Evolutionary conservation across 441 rosid genomes (phyloP), one percentile per base, ranked within the genome.

Genomic region (Croton laevigatus): DNA sequence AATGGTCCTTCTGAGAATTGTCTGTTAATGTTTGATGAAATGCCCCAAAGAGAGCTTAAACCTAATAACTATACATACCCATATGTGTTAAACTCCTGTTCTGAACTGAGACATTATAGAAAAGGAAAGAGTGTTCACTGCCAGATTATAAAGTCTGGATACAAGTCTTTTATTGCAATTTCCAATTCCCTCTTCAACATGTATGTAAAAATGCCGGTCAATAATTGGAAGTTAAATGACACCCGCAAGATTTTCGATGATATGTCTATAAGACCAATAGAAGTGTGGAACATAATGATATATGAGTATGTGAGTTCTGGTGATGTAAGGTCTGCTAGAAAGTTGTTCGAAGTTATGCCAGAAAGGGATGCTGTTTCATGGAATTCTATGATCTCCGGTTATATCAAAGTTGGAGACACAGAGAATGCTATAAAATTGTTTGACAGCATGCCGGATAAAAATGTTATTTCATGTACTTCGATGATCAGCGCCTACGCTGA

Each of bases 361-460:
- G 81, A 81, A 69, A 88, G 93, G 62, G 88, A 82, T 52, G 80
- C 82, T 23, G 89, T 93, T 14, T 90, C 95, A 3, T 90, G 98
- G 93, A 86, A 89, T 17, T 66, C 73, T 10, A 73, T 81, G 69
- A 75, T 81, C 52, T 75, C 78, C 32, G 81, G 78, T 9, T 78
- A 66, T 34, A 62, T 68, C 19, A 40, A 65, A 61, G 59, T 36
- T 32, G 64, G 69, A 34, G 65, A 70, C 36, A 44, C 72, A 17
- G 72, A 73, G n/a, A 76, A 48, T 53, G 78, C 83, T 0, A 76
- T 74, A 38, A 69, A 58, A 45, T 37, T 80, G 65, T 76, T 80
- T 44, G 71, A 65, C 51, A 7, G 34, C 36, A 80, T 75, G 79
- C 77, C 79, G 2, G 81, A 77, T 23, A 80, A 71, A 75, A 80